phyloP scores from a whole-genome alignment of 2,329 filamentous ascomycete genomes.

The Aureobasidium melanogenum region DNA sequence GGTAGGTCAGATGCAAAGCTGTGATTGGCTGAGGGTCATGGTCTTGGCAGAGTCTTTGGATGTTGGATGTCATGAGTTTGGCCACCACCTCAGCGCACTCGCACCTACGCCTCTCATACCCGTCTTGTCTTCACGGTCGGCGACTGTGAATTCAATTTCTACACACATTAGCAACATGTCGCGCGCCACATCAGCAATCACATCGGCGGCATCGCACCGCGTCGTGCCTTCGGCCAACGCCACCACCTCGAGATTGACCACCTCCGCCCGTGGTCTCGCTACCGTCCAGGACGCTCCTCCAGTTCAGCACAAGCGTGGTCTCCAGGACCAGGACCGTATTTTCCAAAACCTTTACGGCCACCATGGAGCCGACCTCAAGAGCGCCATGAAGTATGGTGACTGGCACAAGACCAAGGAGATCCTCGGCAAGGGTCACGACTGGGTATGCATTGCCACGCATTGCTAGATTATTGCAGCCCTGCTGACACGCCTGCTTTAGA shows the following conservation, averaged over 20 bases:
- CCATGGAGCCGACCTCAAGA: constrained; percentile 83
- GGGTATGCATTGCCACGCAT: constrained; percentile 43
- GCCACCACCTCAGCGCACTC: background rate
- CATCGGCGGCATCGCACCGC: constrained; percentile 31
- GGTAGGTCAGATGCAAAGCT: background rate
- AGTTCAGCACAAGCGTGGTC: constrained; percentile 67
- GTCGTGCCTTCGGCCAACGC: constrained; percentile 32
- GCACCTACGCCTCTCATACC: background rate
- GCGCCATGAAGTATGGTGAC: constrained; percentile 94
- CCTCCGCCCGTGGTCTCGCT: constrained; percentile 53
- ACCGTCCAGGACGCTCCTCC: constrained; percentile 43
- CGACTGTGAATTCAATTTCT: background rate
- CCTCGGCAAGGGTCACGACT: constrained; percentile 90
- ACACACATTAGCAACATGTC: constrained; percentile 5
- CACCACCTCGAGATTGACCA: constrained; percentile 27
- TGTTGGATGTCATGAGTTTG: background rate
- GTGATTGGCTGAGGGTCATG: background rate
- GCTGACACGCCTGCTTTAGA: constrained; percentile 39
- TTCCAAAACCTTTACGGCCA: constrained; percentile 98
- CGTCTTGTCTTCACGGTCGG: constrained; percentile 5
- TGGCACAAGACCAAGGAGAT: constrained; percentile 99
- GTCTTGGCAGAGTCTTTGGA: no score
- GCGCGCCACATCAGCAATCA: constrained; percentile 21
- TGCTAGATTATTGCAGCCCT: background rate
- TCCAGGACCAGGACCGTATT: constrained; percentile 95